phyloP scores from a whole-genome alignment of 495 filamentous ascomycete species.

The Tuber borchii region DNA sequence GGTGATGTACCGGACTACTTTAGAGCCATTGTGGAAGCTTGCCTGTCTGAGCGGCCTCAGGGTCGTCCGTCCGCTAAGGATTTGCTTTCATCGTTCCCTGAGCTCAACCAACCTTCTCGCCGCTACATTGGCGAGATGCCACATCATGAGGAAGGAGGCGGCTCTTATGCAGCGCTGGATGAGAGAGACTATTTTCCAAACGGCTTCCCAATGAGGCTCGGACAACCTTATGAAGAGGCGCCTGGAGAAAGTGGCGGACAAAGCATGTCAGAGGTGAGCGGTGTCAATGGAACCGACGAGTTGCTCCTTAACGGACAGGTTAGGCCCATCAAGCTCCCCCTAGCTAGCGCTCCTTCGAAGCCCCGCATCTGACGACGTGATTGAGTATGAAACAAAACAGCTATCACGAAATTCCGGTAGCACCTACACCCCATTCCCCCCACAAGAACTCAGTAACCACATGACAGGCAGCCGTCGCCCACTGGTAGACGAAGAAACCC shows the following conservation, averaged over 20 bases:
- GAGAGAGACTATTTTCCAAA: constrained; percentile 12
- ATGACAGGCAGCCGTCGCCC: constrained; percentile 1
- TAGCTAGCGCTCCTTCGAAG: background rate
- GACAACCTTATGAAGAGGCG: constrained; percentile 6
- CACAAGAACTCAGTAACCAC: background rate
- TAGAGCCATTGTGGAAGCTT: constrained; percentile 53
- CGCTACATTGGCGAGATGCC: constrained; percentile 17
- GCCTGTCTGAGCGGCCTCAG: constrained; percentile 53
- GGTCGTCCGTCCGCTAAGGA: constrained; percentile 55
- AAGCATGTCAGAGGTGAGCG: background rate
- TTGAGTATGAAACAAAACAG: constrained; percentile 25
- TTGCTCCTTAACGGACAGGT: constrained; percentile 24
- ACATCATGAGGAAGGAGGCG: constrained; percentile 10
- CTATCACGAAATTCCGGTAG: constrained; percentile 23
- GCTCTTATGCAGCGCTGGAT: constrained; percentile 5
- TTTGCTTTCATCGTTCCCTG: constrained; percentile 51
- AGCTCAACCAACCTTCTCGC: constrained; percentile 20
- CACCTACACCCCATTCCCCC: constrained; percentile 22
- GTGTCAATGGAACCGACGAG: constrained; percentile 14
- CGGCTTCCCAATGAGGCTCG: constrained; percentile 19
- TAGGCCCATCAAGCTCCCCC: constrained; percentile 2
- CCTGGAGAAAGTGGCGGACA: background rate
- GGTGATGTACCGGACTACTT: constrained; percentile 55
- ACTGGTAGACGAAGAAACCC: constrained; percentile 2
- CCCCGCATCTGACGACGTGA: constrained; percentile 16